These are phyloP conservation scores for Penicillium sp. DNA, from an alignment of 2,329 filamentous ascomycete species.

Conservation along the genomic window DNA sequence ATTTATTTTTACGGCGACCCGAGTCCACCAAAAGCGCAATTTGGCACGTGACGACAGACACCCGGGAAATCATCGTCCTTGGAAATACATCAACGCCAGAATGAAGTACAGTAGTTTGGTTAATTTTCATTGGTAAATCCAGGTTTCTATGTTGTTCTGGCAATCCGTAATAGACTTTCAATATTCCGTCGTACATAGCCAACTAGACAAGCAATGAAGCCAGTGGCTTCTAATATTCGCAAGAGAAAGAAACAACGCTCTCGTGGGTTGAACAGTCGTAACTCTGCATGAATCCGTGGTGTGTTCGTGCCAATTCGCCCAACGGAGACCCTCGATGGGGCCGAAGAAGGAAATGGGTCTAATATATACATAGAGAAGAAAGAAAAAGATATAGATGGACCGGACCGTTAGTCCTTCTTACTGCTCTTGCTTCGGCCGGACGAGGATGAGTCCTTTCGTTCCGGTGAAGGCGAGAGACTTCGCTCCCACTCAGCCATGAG, in stretches of 20 bases:
- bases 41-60: slow-evolving; percentile 21
- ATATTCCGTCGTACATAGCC: background rate
- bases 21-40: slow-evolving; percentile 11
- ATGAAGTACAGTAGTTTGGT: background rate
- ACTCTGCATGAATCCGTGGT: slow-evolving; percentile 33
- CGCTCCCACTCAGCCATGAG: slow-evolving; percentile 92
- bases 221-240: slow-evolving; percentile 6
- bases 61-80: background rate
- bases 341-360: slow-evolving; percentile 18
- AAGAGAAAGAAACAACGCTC: slow-evolving; percentile 25
- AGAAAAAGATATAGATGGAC: slow-evolving; percentile 8
- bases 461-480: slow-evolving; percentile 59
- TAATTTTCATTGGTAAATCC: background rate
- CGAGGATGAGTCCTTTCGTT: slow-evolving; percentile 21
- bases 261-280: slow-evolving; percentile 32
- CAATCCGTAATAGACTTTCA: background rate
- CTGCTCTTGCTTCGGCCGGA: slow-evolving; percentile 25
- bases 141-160: background rate
- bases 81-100: background rate
- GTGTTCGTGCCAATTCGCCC: slow-evolving; percentile 18
- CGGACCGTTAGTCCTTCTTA: slow-evolving; percentile 30
- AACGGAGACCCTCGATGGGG: slow-evolving; percentile 17
- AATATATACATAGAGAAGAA: slow-evolving; percentile 20
- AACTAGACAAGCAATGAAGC: slow-evolving; percentile 9
- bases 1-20: slow-evolving; percentile 34